Evolutionary conservation across 495 filamentous ascomycete species (phyloP).

Genomic region (Neurospora hispaniola): DNA sequence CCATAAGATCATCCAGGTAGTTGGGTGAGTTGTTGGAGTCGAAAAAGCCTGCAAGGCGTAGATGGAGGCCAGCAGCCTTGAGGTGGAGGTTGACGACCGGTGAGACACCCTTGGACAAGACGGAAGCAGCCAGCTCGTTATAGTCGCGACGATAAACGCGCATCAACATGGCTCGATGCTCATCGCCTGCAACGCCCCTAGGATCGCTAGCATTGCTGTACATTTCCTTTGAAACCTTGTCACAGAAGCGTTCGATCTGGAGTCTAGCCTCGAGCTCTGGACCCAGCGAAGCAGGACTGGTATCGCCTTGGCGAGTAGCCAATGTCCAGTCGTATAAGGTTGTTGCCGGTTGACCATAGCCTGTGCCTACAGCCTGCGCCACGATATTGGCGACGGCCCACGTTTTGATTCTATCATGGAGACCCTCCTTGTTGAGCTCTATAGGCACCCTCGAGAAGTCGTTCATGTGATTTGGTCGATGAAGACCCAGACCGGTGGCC

Average conservation of each 20-base stretch:
- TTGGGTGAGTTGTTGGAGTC: conserved; percentile 63
- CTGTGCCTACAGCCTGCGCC: conserved; percentile 82
- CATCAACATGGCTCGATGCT: conserved; percentile 57
- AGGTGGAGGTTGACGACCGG: conserved; percentile 64
- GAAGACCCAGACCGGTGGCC: conserved; percentile 81
- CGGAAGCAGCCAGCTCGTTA: conserved; percentile 40
- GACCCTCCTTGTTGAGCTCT: conserved; percentile 72
- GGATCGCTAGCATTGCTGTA: conserved; percentile 73
- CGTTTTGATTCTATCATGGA: conserved; percentile 75
- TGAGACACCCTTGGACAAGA: conserved; percentile 38
- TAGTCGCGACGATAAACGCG: conserved; percentile 47
- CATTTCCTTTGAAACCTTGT: conserved; percentile 76
- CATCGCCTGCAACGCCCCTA: conserved; percentile 59
- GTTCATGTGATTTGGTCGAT: conserved; percentile 80
- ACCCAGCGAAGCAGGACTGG: conserved; percentile 56
- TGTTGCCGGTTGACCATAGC: conserved; percentile 83
- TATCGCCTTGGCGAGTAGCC: conserved; percentile 49
- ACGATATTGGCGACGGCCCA: conserved; percentile 93
- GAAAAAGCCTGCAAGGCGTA: conserved; percentile 82
- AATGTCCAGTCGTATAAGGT: conserved; percentile 83
- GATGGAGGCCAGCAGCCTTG: conserved; percentile 68
- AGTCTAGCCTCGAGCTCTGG: conserved; percentile 56
- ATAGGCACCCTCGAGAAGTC: conserved; percentile 80
- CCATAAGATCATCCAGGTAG: conserved; percentile 67
- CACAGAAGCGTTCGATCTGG: conserved; percentile 71